Evolutionary conservation across 2,329 filamentous ascomycete genomes (phyloP), one percentile per base, ranked within the genome.

Genomic region (Beauveria sp.): DNA sequence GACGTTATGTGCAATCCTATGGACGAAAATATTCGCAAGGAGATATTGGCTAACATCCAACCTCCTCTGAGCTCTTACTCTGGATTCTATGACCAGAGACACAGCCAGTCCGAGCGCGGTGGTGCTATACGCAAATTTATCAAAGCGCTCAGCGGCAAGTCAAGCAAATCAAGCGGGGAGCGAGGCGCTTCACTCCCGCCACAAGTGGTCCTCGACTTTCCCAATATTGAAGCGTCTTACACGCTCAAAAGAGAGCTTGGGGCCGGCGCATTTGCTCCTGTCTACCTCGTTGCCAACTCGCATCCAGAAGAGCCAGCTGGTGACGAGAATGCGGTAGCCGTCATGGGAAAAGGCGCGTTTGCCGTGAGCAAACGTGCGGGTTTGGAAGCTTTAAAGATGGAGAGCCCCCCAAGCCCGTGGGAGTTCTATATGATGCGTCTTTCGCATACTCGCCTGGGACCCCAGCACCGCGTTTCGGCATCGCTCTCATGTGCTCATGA

Each of bases 381-480:
- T 1, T 80, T 95, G 5, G 92, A 97, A 74, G 95, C 95, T 1
- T 81, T 99, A 67, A 99, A 99, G 75, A 93, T 96, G 86, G 95
- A 99, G 76, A 84, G 89, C 38, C 91, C 93, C 0, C 90, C 93
- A 0, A 89, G 87, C 5, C 82, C 90, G 0, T 99, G 95, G 95
- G 95, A 99, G 71, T 99, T 98, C 71, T 90, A 96, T 75, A 96
- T 99, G 74, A 91, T 98, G 79, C 88, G 91, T 1, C 84, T 91
- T 61, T 86, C 90, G 1, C 90, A 93, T 65, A 79, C 83, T 24
- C 89, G 95, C 1, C 80, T 99, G 0, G 88, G 88, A 0, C 81
- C 88, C 1, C 83, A 83, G 34, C 77, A 89, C 63, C 87, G 93
- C 16, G 88, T 89, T 0, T 82, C 86, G 1, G 86, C 90, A 3